Evolutionary conservation across 805 yeast species (phyloP).

Genomic region (Candida xyloterini): DNA sequence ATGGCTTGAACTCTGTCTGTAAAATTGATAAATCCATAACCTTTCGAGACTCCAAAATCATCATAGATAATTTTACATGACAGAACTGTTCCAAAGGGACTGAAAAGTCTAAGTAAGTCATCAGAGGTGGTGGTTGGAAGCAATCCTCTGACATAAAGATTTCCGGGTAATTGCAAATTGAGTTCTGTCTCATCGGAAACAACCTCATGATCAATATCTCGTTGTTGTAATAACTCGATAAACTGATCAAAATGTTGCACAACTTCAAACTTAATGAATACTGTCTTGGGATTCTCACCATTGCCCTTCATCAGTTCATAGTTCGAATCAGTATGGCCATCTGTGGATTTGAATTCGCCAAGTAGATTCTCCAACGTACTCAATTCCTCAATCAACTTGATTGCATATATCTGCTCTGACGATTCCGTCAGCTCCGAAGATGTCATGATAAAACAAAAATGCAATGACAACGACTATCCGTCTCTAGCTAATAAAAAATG

Average conservation of each 20-base stretch:
- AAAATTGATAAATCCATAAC: constrained; percentile 70
- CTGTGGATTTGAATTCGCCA: constrained; percentile 16
- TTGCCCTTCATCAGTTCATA: constrained; percentile 22
- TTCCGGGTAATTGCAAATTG: constrained; percentile 44
- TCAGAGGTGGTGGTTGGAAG: constrained; percentile 37
- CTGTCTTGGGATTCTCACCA: constrained; percentile 7
- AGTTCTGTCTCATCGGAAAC: constrained; percentile 19
- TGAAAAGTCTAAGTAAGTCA: constrained; percentile 37
- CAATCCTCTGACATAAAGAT: constrained; percentile 52
- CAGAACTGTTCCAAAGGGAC: constrained; percentile 40
- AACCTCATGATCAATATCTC: constrained; percentile 15
- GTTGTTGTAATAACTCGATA: constrained; percentile 11
- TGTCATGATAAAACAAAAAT: constrained; percentile 9
- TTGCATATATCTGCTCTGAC: constrained; percentile 3
- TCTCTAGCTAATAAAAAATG: not conserved
- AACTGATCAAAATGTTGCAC: constrained; percentile 16
- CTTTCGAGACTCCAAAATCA: constrained; percentile 43
- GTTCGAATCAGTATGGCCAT: constrained; percentile 12
- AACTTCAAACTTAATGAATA: constrained; percentile 20
- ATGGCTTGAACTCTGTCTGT: constrained; percentile 56
- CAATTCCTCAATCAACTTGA: constrained; percentile 11
- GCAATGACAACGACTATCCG: constrained; percentile 1
- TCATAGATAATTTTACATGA: constrained; percentile 48
- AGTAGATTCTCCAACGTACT: constrained; percentile 17
- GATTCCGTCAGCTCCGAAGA: constrained; percentile 20